Conservation (phyloP, 441 rosid species). For the Macaranga tanarius region DNA sequence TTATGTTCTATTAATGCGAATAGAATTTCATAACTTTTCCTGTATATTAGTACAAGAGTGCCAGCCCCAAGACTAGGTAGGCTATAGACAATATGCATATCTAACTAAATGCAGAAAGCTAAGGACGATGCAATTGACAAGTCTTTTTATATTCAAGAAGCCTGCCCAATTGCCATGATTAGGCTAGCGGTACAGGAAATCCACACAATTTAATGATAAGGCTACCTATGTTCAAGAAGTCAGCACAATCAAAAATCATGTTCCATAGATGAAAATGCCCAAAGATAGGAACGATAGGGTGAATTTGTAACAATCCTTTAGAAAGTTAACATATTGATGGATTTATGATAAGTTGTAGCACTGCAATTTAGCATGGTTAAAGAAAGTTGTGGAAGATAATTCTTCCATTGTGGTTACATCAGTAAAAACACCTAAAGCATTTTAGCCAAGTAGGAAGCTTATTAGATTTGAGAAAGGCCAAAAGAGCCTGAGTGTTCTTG, state of each 20-base stretch:
- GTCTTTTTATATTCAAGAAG: background rate
- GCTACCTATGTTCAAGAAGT: background rate
- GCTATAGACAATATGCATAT: background rate
- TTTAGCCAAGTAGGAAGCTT: background rate
- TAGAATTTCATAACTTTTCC: background rate
- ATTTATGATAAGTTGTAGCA: background rate
- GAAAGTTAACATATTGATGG: background rate
- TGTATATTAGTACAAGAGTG: background rate
- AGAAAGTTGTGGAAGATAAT: conserved; percentile 1
- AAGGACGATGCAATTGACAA: background rate
- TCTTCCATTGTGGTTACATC: background rate
- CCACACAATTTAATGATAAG: background rate
- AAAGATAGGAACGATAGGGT: background rate
- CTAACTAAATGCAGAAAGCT: background rate
- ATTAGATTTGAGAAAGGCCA: background rate
- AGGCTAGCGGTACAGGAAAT: background rate
- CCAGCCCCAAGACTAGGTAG: background rate
- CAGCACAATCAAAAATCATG: background rate
- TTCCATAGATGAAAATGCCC: background rate
- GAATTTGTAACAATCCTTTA: background rate
- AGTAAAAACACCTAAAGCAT: background rate
- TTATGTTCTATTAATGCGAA: background rate
- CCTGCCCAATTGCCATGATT: background rate
- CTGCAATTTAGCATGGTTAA: background rate
- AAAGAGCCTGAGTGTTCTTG: background rate